Evolutionary conservation across 495 filamentous ascomycete genomes (phyloP).

Genomic region (Hypoxylon rickii): DNA sequence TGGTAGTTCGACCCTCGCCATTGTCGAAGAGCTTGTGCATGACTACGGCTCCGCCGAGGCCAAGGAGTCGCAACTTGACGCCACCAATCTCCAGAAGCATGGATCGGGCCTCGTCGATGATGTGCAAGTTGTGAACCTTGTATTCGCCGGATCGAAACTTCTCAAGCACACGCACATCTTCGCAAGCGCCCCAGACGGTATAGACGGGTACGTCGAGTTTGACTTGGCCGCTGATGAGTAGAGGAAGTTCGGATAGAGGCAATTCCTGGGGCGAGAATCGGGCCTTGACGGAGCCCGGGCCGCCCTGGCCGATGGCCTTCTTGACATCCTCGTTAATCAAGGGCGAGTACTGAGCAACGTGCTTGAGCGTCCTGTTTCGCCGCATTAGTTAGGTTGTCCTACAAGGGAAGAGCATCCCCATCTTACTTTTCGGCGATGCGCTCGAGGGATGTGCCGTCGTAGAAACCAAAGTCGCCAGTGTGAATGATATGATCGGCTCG

Average conservation of each 20-base stretch:
- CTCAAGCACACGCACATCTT: slow-evolving; percentile 96
- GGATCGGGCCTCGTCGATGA: slow-evolving; percentile 97
- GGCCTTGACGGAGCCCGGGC: slow-evolving; percentile 72
- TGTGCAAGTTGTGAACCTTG: slow-evolving; percentile 95
- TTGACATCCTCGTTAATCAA: slow-evolving; percentile 86
- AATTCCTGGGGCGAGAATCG: slow-evolving; percentile 78
- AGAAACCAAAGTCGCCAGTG: slow-evolving; percentile 99
- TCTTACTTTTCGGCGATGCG: slow-evolving; percentile 98
- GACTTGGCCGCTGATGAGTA: slow-evolving; percentile 83
- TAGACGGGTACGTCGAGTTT: slow-evolving; percentile 96
- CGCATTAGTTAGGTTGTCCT: slow-evolving; percentile 17
- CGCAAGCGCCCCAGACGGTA: slow-evolving; percentile 98
- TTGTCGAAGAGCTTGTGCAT: slow-evolving; percentile 99
- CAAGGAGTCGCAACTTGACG: slow-evolving; percentile 92
- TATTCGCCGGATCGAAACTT: slow-evolving; percentile 98
- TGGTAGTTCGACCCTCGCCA: slow-evolving; percentile 95
- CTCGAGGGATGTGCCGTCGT: slow-evolving; percentile 93
- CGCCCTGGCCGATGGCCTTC: slow-evolving; percentile 70
- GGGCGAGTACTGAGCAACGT: slow-evolving; percentile 98
- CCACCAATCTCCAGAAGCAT: slow-evolving; percentile 92
- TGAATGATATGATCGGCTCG: slow-evolving; percentile 96
- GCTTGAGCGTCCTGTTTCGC: slow-evolving; percentile 81
- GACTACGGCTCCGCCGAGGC: slow-evolving; percentile 93
- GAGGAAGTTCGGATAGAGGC: slow-evolving; percentile 92
- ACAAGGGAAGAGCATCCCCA: neutral